Conservation (phyloP, 805 yeast species). For the Pichia californica region DNA sequence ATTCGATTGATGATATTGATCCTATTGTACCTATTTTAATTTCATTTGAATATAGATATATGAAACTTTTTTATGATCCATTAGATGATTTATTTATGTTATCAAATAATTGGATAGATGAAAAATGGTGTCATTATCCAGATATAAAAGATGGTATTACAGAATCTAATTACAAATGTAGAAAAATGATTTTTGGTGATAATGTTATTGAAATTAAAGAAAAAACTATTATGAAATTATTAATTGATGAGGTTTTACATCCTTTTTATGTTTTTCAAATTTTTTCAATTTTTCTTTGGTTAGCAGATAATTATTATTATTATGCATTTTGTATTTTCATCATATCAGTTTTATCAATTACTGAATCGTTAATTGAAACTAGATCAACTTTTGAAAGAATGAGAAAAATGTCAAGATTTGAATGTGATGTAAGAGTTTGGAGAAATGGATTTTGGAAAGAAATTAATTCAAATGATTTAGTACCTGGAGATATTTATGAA, state of each 20-base stretch:
- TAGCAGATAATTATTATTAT: slow-evolving; percentile 85
- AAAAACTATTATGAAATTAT: slow-evolving; percentile 55
- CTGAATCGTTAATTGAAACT: slow-evolving; percentile 82
- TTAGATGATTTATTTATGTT: slow-evolving; percentile 79
- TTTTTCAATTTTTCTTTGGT: slow-evolving; percentile 87
- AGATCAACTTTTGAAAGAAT: slow-evolving; percentile 65
- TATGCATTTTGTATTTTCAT: slow-evolving; percentile 89
- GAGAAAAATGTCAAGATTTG: slow-evolving; percentile 63
- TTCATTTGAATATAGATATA: slow-evolving; percentile 74
- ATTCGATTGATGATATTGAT: slow-evolving; percentile 36
- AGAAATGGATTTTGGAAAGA: slow-evolving; percentile 93
- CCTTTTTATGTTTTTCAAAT: slow-evolving; percentile 95
- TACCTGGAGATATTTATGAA: slow-evolving; percentile 95
- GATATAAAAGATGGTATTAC: slow-evolving; percentile 63
- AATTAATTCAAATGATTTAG: slow-evolving; percentile 66
- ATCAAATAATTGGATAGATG: slow-evolving; percentile 82
- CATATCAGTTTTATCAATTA: slow-evolving; percentile 75
- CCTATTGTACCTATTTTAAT: slow-evolving; percentile 67
- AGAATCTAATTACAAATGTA: slow-evolving; percentile 58
- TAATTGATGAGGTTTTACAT: slow-evolving; percentile 84
- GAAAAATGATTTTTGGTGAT: slow-evolving; percentile 67
- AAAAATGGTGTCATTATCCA: slow-evolving; percentile 60
- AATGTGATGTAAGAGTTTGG: slow-evolving; percentile 82
- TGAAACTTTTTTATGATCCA: slow-evolving; percentile 79
- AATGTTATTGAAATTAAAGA: slow-evolving; percentile 73